Percentiles rank a stretch among this genome's conserved stretches.
phyloP scores from a whole-genome alignment of 2,329 filamentous ascomycete species.

The Monilinia aucupariae region DNA sequence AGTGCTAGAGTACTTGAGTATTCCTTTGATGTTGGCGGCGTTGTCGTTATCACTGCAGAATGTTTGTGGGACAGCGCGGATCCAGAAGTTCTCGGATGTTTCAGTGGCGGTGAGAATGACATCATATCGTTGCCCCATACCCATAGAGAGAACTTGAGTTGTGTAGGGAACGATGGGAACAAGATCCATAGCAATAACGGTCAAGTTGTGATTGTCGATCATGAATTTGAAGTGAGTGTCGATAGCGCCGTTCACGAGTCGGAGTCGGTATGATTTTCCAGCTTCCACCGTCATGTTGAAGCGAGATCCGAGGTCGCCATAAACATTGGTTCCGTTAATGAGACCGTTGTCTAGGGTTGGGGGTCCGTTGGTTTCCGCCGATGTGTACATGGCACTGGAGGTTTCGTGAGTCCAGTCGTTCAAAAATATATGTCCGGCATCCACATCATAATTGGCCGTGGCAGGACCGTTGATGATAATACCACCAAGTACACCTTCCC shows the following conservation, averaged over 20 bases:
- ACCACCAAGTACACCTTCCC: slow-evolving; percentile 52
- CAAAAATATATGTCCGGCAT: slow-evolving; percentile 48
- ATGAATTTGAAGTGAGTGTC: slow-evolving; percentile 41
- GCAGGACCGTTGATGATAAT: slow-evolving; percentile 59
- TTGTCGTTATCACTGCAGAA: slow-evolving; percentile 53
- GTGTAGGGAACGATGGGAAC: slow-evolving; percentile 35
- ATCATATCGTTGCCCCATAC: slow-evolving; percentile 45
- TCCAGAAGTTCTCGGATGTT: slow-evolving; percentile 49
- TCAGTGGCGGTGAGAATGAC: slow-evolving; percentile 43
- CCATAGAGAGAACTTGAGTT: slow-evolving; percentile 40
- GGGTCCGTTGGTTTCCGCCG: slow-evolving; percentile 22
- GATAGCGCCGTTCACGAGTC: slow-evolving; percentile 43
- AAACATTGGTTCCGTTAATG: slow-evolving; percentile 24
- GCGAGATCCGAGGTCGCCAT: not conserved
- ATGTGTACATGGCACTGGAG: slow-evolving; percentile 21
- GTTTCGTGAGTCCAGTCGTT: slow-evolving; percentile 33
- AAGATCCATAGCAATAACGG: slow-evolving; percentile 58
- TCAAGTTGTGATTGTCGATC: slow-evolving; percentile 47
- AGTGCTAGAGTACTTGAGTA: slow-evolving; percentile 44
- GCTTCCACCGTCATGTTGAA: slow-evolving; percentile 36
- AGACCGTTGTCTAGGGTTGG: slow-evolving; percentile 33
- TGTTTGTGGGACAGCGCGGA: slow-evolving; percentile 49
- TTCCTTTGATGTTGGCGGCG: slow-evolving; percentile 43
- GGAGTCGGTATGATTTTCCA: slow-evolving; percentile 40
- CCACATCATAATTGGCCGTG: slow-evolving; percentile 53